Base-by-base conservation (phyloP, 352 stramenopile species). In the Peronospora destructor region DNA sequence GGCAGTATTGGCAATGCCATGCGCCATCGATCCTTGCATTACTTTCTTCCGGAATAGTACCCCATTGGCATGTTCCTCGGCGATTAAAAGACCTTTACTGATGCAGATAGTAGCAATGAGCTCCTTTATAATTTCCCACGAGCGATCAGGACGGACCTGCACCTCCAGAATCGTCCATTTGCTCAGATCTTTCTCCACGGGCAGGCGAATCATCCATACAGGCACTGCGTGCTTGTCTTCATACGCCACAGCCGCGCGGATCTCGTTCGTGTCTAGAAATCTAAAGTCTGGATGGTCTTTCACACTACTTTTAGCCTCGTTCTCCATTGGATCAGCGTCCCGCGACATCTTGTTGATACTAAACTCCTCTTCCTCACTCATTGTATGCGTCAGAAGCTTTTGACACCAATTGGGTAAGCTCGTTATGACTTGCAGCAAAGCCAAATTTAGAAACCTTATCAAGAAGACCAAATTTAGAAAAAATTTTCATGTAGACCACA, bases 91-190 rank as follows among this genome's bases (percentile, higher is more conserved):
- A 2, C 77, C 77, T 55, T 88, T 84, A 33, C 68, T 59, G 29
- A 91, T 91, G 61, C 80, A 89, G 6, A 89, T 60, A 0, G 77
- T 91, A 23, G 74, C 73, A 19, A 89, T 58, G 11, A 91, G 76
- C 59, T 89, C 80, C 37, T 86, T 75, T n/a, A 91, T 79, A 44
- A 91, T 42, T 10, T 75, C 58, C 80, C 80, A 91, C 25, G 77
- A 54, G 25, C 77, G 74, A 26, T 91, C 79, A 0, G 79, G 76
- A 3, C 79, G 79, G 17, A 91, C 64, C 26, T 77, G 76, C 10
- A 87, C 71, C 50, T 85, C 61, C 28, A 91, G 52, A 45, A 91
- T 84, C 12, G 59, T 74, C 79, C 79, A 91, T 36, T 77, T 61
- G 32, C 52, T 73, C 41, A 69, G 57, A 52, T 89, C 76, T 34